Evolutionary conservation across 805 yeast genomes (phyloP).

Genomic region (Wickerhamiella lipophila): DNA sequence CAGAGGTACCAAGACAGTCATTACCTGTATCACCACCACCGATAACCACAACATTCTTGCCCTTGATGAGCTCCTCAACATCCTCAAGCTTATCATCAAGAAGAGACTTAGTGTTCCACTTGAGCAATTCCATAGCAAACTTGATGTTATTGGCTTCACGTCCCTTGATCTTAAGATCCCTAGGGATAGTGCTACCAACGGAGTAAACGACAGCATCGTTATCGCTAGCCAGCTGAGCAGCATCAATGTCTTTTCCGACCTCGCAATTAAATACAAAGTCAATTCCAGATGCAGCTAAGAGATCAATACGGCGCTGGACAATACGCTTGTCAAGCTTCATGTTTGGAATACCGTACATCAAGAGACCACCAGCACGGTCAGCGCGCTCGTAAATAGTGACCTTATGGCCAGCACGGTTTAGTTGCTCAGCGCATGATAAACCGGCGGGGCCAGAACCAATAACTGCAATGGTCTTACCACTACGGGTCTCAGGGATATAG

Average conservation of each 20-base stretch:
- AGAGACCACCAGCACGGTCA: constrained; percentile 90
- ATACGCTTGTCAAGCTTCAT: constrained; percentile 92
- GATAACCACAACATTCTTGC: constrained; percentile 87
- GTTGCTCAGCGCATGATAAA: constrained; percentile 90
- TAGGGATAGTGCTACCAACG: constrained; percentile 91
- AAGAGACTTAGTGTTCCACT: constrained; percentile 79
- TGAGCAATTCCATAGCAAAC: constrained; percentile 87
- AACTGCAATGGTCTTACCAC: constrained; percentile 74
- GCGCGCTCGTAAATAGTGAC: constrained; percentile 90
- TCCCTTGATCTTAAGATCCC: constrained; percentile 90
- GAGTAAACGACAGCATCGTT: constrained; percentile 83
- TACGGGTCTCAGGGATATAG: constrained; percentile 60
- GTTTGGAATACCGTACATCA: constrained; percentile 99
- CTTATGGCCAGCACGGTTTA: constrained; percentile 86
- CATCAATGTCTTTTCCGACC: constrained; percentile 70
- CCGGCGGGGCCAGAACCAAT: constrained; percentile 98
- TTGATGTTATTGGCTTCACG: constrained; percentile 81
- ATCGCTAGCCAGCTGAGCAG: constrained; percentile 49
- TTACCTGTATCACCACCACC: constrained; percentile 99
- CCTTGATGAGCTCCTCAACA: constrained; percentile 56
- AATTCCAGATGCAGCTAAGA: constrained; percentile 83
- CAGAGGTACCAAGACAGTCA: constrained; percentile 95
- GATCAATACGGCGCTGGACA: constrained; percentile 85
- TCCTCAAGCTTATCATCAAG: constrained; percentile 69
- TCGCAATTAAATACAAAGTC: constrained; percentile 63